Evolutionary conservation across 2,329 filamentous ascomycete genomes (phyloP), one percentile per base, ranked within the genome.

Genomic region (Cercospora citrullina): DNA sequence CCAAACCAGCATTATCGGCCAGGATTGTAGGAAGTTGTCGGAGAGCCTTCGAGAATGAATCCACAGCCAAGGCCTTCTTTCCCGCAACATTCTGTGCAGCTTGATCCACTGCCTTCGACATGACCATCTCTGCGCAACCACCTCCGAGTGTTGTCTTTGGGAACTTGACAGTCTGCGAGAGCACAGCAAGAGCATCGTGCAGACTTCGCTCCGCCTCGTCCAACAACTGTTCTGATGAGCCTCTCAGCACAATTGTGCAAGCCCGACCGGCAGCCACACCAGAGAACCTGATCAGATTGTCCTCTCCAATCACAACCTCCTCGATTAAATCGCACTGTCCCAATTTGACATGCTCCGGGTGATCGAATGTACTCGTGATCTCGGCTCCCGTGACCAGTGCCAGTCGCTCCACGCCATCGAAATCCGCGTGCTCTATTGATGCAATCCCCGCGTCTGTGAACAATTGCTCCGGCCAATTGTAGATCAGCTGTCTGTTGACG

Each of bases 381-480:
- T 99, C 95, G 76, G 94, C 95, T 71, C 95, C 95, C 5, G 95
- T 99, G 55, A 99, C 95, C 61, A 99, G 86, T 9, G 95, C 94
- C 75, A 99, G 82, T 53, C 95, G 89, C 85, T 99, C 95, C 73
- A 99, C 96, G 72, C 95, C 95, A 79, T 99, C 95, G 78, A 99
- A 99, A 83, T 99, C 95, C 73, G 95, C 95, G 80, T 99, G 95
- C 84, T 99, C 95, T 75, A 99, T 99, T 30, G 93, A 97, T 86
- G 96, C 92, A 81, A 99, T 98, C 70, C 95, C 95, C 7, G 94
- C 94, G 80, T 99, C 95, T 39, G 94, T 93, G 78, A 99, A 99
- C 58, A 99, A 90, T 83, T 99, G 95, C 82, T 99, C 95, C 5
- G 95, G 95, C 95, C 95, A 99, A 86, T 99, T 99, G 87, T 99